phyloP scores from a whole-genome alignment of 2,329 filamentous ascomycete genomes.

The Alternaria tenuissima region DNA sequence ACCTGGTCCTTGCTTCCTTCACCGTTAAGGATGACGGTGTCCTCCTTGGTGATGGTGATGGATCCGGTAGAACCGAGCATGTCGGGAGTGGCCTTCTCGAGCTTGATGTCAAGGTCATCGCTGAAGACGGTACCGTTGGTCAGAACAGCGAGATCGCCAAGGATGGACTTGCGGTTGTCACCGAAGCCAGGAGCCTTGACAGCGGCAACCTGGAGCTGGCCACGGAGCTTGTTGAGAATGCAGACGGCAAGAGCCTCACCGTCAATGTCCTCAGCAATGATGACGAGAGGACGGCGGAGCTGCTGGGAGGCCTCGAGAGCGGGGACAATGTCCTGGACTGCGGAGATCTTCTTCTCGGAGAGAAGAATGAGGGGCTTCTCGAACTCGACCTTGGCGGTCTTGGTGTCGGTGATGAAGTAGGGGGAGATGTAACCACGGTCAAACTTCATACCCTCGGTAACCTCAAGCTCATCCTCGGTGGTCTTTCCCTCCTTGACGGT shows the following conservation, averaged over 20 bases:
- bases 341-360: conserved; percentile 99
- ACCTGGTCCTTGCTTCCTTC: conserved; percentile 95
- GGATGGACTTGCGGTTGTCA: conserved; percentile 99
- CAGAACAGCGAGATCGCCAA: conserved; percentile 93
- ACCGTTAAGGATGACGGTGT: conserved; percentile 98
- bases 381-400: conserved; percentile 98
- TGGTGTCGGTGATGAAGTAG: conserved; percentile 99
- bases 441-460: conserved; percentile 99
- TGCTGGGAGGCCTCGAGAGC: conserved; percentile 97
- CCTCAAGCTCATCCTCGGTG: conserved; percentile 94
- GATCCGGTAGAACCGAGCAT: conserved; percentile 97
- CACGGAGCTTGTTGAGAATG: conserved; percentile 99
- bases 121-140: conserved; percentile 98
- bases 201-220: conserved; percentile 96
- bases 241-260: conserved; percentile 98
- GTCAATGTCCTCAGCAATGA: conserved; percentile 99
- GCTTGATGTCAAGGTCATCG: conserved; percentile 98
- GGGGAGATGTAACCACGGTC: conserved; percentile 98
- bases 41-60: conserved; percentile 99
- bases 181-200: conserved; percentile 99
- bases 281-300: conserved; percentile 92
- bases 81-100: conserved; percentile 95
- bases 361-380: conserved; percentile 99
- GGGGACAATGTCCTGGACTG: conserved; percentile 98
- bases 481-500: conserved; percentile 99